phyloP scores from a whole-genome alignment of 2,329 filamentous ascomycete genomes.

The Aspergillus fumigatiaffinis region DNA sequence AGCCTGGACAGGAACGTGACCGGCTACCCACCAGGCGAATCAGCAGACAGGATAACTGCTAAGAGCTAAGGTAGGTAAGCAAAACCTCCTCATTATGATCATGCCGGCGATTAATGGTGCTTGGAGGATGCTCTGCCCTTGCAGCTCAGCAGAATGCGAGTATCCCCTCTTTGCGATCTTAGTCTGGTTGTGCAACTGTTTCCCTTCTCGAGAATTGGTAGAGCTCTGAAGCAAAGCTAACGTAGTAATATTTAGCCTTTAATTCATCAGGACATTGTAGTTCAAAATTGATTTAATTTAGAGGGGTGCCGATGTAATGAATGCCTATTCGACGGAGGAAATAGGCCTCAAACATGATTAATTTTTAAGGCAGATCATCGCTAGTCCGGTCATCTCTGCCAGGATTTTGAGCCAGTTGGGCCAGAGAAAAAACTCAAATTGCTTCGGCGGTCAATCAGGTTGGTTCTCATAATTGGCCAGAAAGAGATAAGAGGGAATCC shows the following conservation, averaged over 20 bases:
- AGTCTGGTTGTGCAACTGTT: neutral
- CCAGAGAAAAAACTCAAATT: neutral
- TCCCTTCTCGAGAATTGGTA: neutral
- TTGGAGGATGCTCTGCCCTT: slow-evolving; percentile 6
- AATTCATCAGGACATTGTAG: neutral
- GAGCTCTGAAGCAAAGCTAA: neutral
- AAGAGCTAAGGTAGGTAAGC: neutral
- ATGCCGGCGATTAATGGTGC: neutral
- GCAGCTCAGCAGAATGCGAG: neutral
- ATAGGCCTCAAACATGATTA: neutral
- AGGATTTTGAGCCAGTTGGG: neutral
- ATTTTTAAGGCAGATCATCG: neutral
- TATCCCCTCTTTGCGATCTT: neutral
- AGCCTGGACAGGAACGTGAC: slow-evolving; percentile 38
- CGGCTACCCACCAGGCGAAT: slow-evolving; percentile 13
- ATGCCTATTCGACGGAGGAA: neutral
- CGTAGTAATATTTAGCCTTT: neutral
- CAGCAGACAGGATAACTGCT: slow-evolving; percentile 7
- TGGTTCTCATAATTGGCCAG: neutral
- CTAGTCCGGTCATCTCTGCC: neutral
- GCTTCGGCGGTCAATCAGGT: neutral
- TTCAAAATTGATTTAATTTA: neutral
- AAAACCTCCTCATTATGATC: neutral
- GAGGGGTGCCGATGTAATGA: too few relatives aligned
- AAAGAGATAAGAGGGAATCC: neutral